Base-by-base conservation (phyloP, 371 early-diverging fungal genomes). In the Mortierella sp. region DNA sequence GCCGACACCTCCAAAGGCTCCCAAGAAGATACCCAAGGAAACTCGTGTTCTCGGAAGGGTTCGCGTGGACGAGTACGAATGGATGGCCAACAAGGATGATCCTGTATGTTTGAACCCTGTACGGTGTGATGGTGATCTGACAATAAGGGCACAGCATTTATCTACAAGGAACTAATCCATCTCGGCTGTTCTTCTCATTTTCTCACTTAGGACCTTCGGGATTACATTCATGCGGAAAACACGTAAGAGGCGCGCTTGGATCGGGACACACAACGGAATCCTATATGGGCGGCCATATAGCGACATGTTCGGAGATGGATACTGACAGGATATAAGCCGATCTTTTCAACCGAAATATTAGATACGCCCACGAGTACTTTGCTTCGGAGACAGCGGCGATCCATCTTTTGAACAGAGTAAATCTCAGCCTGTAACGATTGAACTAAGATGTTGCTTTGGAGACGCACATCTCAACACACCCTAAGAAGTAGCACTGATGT, bases 201-300 rank as follows among this genome's bases (percentile, higher is more conserved):
- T 47, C 42, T 60, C 44, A 19, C 21, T 31, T 42, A 92, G 92
- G 87, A 89, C 44, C 77, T 94, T 4, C 80, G 83, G 58, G 76
- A 89, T 0, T 92, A 91, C 73, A 92, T 94, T 31, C 88, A 90
- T 38, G 87, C 90, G 4, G 94, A 94, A 80, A 93, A 93, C 83
- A 89, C 85, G 94, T 92, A 90, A 84, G 74, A 71, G 75, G n/a
- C 38, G 21, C 42, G 24, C 42, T 42, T 21, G 26, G 76, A 74
- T 75, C 52, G 73, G 57, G 58, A 63, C 31, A 16, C 21, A 0
- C 13, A 45, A 34, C 8, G 26, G n/a, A 0, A 13, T 63, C 54
- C 19, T 38, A 14, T n/a, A 3, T 13, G 38, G 21, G 28, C 58
- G 44, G 14, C 14, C 57, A 57, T 14, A 60, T 60, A 10, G 11